These are phyloP conservation scores for Nicotiana rustica DNA, from an alignment of 305 asterid species.

Conservation along the genomic window DNA sequence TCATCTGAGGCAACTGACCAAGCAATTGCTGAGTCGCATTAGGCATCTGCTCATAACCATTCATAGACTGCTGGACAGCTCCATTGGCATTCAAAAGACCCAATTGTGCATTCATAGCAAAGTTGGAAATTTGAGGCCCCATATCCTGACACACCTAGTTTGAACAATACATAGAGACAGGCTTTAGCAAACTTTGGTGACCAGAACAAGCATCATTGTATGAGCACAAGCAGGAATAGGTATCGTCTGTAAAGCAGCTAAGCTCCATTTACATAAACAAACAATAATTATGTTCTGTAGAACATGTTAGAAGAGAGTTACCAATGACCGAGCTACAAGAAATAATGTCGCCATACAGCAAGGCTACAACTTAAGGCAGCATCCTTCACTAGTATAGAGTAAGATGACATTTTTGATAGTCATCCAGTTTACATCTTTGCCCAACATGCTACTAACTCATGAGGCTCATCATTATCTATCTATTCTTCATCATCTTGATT, in stretches of 20 bases:
- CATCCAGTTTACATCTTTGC: slow-evolving; percentile 7
- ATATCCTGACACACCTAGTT: slow-evolving; percentile 32
- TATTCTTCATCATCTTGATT: background rate
- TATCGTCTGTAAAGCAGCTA: background rate
- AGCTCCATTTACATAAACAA: slow-evolving; percentile 6
- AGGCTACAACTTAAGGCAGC: slow-evolving; percentile 15
- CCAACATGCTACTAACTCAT: background rate
- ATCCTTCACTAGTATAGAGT: background rate
- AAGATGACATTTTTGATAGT: background rate
- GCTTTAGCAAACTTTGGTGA: slow-evolving; percentile 37
- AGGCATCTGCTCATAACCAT: slow-evolving; percentile 40
- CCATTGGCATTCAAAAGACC: slow-evolving; percentile 49
- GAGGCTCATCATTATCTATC: slow-evolving; percentile 8
- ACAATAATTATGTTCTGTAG: background rate
- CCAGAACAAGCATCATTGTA: background rate
- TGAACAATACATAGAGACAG: background rate
- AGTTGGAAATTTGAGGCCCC: slow-evolving; percentile 51
- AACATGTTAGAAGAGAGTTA: background rate
- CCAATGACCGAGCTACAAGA: slow-evolving; percentile 13
- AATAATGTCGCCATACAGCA: background rate
- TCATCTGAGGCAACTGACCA: slow-evolving; percentile 37
- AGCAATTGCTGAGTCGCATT: slow-evolving; percentile 39
- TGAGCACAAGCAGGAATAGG: slow-evolving; percentile 22
- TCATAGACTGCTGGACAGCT: slow-evolving; percentile 46
- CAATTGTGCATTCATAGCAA: slow-evolving; percentile 46